A percentile compares a stretch with the other conserved stretches of the same genome.
Evolutionary conservation across 2,329 filamentous ascomycete species (phyloP).

Genomic region (Epichloe sibirici): DNA sequence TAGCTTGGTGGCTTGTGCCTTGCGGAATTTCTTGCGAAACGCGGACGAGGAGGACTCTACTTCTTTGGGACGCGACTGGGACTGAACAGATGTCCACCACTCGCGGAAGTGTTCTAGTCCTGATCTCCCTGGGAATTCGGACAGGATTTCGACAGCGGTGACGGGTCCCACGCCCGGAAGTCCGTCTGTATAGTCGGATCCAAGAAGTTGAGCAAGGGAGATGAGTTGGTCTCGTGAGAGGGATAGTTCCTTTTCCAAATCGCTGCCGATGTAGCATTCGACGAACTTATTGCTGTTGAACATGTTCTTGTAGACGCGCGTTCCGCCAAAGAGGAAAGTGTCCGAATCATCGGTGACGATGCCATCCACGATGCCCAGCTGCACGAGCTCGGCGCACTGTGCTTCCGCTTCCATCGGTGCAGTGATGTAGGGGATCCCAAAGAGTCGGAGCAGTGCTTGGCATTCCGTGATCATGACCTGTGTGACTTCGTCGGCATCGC

Average conservation of each 20-base stretch:
- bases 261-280: constrained; percentile 78
- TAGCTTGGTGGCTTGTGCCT: constrained; percentile 65
- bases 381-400: constrained; percentile 86
- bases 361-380: constrained; percentile 79
- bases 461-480: constrained; percentile 94
- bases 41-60: constrained; percentile 39
- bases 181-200: constrained; percentile 91
- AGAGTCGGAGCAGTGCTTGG: constrained; percentile 77
- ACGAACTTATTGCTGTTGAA: constrained; percentile 98
- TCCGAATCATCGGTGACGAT: constrained; percentile 97
- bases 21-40: constrained; percentile 81
- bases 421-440: constrained; percentile 91
- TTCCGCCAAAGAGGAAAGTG: constrained; percentile 93
- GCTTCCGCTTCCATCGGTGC: constrained; percentile 99
- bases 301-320: constrained; percentile 98
- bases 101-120: constrained; percentile 64
- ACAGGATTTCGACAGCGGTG: constrained; percentile 85
- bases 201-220: constrained; percentile 77
- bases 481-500: constrained; percentile 93
- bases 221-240: constrained; percentile 82
- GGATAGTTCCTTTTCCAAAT: constrained; percentile 81
- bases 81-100: constrained; percentile 79
- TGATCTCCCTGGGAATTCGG: constrained; percentile 59
- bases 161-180: constrained; percentile 85
- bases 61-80: constrained; percentile 49